These are phyloP conservation scores for Chrysopogon serrulatus DNA, from an alignment of 176 grass and related monocot genomes.

Conservation along the genomic window DNA sequence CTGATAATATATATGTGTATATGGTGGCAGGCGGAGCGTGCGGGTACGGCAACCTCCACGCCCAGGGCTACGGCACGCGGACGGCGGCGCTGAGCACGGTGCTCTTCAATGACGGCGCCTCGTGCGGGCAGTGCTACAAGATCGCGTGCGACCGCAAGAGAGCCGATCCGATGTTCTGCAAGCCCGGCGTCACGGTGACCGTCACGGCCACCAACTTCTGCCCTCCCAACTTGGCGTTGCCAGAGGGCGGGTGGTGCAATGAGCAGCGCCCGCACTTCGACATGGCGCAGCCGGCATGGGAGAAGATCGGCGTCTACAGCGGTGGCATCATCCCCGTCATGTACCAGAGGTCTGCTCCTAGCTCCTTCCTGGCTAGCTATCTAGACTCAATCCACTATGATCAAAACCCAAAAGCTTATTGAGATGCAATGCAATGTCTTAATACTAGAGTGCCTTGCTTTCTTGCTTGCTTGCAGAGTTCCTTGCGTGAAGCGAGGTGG, in stretches of 20 bases:
- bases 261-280: constrained; percentile 54
- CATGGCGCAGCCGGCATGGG: constrained; percentile 63
- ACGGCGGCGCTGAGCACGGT: constrained; percentile 53
- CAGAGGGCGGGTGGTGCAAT: constrained; percentile 65
- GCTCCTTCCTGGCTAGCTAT: too few species aligned
- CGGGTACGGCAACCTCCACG: constrained; percentile 46
- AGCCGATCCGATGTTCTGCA: not conserved
- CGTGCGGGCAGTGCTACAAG: constrained; percentile 56
- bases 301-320: constrained; percentile 46
- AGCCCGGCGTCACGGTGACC: too few species aligned
- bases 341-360: not conserved
- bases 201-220: not conserved
- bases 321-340: constrained; percentile 64
- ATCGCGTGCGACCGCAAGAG: constrained; percentile 40
- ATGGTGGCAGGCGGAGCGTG: constrained; percentile 45
- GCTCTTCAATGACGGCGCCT: constrained; percentile 39
- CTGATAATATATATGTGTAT: too few species aligned
- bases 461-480: constrained; percentile 16
- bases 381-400: too few species aligned
- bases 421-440: too few species aligned
- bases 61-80: constrained; percentile 16
- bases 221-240: not conserved
- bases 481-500: constrained; percentile 38
- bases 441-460: too few species aligned
- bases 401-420: too few species aligned